phyloP scores from a whole-genome alignment of 1,284 basidiomycete species.

The Heterobasidion occidentale region DNA sequence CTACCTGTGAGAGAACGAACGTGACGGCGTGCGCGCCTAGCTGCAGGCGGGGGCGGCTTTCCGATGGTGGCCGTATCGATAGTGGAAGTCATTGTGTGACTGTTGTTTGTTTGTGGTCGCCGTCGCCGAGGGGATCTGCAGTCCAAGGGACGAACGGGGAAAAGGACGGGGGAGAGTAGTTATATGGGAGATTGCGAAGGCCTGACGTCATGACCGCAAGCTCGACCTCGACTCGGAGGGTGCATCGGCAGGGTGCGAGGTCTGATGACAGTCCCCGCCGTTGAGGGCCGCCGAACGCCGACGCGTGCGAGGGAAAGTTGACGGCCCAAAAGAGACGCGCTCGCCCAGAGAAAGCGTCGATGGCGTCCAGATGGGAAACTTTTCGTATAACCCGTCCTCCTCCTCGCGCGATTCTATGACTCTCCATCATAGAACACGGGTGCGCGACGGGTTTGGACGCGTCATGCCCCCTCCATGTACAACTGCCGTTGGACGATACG shows the following conservation, averaged over 20 bases:
- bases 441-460: too few species aligned
- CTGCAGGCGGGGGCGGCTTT: slow-evolving; percentile 28
- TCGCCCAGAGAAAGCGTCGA: too few species aligned
- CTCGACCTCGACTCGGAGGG: background rate
- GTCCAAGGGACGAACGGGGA: background rate
- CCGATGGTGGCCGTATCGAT: slow-evolving; percentile 65
- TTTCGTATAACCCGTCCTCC: too few species aligned
- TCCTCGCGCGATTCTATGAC: background rate
- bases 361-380: too few species aligned
- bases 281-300: too few species aligned
- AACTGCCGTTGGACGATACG: too few species aligned
- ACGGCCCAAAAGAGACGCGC: too few species aligned
- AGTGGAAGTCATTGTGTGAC: slow-evolving; percentile 33
- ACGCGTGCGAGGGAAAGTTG: too few species aligned
- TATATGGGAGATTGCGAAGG: background rate
- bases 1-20: slow-evolving; percentile 68
- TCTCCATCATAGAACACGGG: background rate
- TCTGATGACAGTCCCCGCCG: too few species aligned
- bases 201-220: background rate
- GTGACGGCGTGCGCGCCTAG: slow-evolving; percentile 47
- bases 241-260: too few species aligned
- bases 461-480: too few species aligned
- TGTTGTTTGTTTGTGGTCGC: too few species aligned
- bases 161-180: background rate
- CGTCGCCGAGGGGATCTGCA: background rate